phyloP scores from a whole-genome alignment of 805 yeast genomes.

The Kodamaea sagamina region DNA sequence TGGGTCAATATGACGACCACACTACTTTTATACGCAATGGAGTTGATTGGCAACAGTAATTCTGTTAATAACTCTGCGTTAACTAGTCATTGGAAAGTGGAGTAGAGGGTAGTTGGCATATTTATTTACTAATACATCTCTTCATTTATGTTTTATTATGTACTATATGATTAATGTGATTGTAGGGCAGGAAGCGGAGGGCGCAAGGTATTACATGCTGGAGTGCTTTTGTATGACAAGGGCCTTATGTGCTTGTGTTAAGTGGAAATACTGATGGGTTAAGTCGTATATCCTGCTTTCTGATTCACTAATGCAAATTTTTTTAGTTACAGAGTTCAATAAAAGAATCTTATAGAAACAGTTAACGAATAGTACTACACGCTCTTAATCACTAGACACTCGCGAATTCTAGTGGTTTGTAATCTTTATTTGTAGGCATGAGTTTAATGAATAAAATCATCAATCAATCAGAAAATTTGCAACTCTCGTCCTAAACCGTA shows the following conservation, averaged over 20 bases:
- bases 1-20: slow-evolving; percentile 90
- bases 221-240: too few species aligned
- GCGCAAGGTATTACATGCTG: too few species aligned
- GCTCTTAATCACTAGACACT: not conserved
- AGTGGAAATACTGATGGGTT: too few species aligned
- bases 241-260: too few species aligned
- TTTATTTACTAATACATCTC: slow-evolving; percentile 9
- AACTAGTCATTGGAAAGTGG: slow-evolving; percentile 48
- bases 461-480: slow-evolving; percentile 36
- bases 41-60: slow-evolving; percentile 51
- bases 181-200: too few species aligned
- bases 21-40: slow-evolving; percentile 75
- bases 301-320: too few species aligned
- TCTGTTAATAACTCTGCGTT: slow-evolving; percentile 34
- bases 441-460: not conserved
- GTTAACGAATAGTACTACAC: too few species aligned
- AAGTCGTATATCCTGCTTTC: too few species aligned
- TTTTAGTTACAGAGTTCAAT: too few species aligned
- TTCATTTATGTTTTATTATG: not conserved
- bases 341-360: too few species aligned
- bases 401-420: not conserved
- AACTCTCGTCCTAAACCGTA: slow-evolving; percentile 64
- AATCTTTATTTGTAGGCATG: slow-evolving; percentile 7
- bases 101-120: slow-evolving; percentile 21
- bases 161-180: slow-evolving; percentile 5